phyloP scores from a whole-genome alignment of 2,329 filamentous ascomycete genomes.

The Penicillium griseofulvum region DNA sequence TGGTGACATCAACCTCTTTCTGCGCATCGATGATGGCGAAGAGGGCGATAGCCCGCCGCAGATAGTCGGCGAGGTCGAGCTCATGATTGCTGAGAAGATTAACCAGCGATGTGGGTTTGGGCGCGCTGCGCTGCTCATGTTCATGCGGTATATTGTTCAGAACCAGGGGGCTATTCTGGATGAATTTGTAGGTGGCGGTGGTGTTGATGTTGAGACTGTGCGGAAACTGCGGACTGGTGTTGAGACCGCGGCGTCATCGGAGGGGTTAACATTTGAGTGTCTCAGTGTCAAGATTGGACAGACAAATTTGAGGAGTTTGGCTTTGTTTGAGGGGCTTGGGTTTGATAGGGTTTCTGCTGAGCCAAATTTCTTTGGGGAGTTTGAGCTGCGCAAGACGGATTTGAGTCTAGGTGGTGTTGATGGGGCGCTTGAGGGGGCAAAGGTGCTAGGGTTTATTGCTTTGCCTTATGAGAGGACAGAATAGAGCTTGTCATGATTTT shows the following conservation, averaged over 20 bases:
- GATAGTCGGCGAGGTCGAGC: slow-evolving; percentile 70
- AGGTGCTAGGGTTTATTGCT: slow-evolving; percentile 40
- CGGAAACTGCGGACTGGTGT: slow-evolving; percentile 15
- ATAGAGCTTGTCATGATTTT: slow-evolving; percentile 2
- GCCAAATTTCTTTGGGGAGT: slow-evolving; percentile 67
- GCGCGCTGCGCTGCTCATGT: slow-evolving; percentile 60
- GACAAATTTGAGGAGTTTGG: slow-evolving; percentile 56
- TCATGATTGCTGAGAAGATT: slow-evolving; percentile 71
- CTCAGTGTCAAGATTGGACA: slow-evolving; percentile 62
- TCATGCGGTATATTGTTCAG: slow-evolving; percentile 66
- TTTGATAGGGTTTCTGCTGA: slow-evolving; percentile 52
- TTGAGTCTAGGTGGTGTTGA: slow-evolving; percentile 28
- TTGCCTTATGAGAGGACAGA: slow-evolving; percentile 32
- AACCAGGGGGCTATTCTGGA: slow-evolving; percentile 55
- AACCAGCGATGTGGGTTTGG: slow-evolving; percentile 65
- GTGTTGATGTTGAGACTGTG: slow-evolving; percentile 10
- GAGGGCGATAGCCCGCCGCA: slow-evolving; percentile 33
- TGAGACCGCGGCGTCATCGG: background rate
- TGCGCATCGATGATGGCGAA: slow-evolving; percentile 60
- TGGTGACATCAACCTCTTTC: slow-evolving; percentile 79
- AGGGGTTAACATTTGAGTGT: slow-evolving; percentile 35
- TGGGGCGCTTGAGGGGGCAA: slow-evolving; percentile 30
- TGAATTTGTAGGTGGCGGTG: slow-evolving; percentile 49
- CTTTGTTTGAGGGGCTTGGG: slow-evolving; percentile 59
- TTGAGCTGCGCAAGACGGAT: slow-evolving; percentile 54